Conservation (phyloP, 208 protist genomes). For the Balamuthia mandrillaris region DNA sequence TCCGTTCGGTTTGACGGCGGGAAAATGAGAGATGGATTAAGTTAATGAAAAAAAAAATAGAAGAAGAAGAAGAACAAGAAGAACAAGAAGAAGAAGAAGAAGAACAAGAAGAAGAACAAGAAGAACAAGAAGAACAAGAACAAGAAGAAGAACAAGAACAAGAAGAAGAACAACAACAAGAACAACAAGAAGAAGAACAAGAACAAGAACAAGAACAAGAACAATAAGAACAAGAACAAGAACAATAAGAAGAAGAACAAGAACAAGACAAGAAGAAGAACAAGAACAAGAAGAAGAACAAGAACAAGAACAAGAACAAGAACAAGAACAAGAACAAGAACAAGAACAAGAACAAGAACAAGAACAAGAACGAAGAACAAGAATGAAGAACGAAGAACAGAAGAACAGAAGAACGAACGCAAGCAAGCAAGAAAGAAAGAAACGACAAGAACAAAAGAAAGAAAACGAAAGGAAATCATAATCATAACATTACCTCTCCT, state of each 20-base stretch:
- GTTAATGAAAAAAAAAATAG: too few relatives aligned
- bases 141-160: not conserved
- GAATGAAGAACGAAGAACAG: not conserved
- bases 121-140: not conserved
- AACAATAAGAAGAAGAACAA: not conserved
- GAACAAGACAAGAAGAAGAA: not conserved
- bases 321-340: not conserved
- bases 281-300: not conserved
- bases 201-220: not conserved
- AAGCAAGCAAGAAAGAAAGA: not conserved
- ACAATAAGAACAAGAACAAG: not conserved
- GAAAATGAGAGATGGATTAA: too few relatives aligned
- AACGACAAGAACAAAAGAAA: not conserved
- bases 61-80: not conserved
- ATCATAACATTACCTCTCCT: too few relatives aligned
- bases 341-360: not conserved
- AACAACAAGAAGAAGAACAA: not conserved
- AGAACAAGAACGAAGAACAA: not conserved
- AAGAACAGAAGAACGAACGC: not conserved
- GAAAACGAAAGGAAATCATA: not conserved
- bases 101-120: not conserved
- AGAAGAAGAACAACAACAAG: not conserved
- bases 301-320: not conserved
- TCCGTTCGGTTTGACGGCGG: too few relatives aligned
- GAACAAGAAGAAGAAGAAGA: not conserved